These are phyloP conservation scores for Ettlia oleoabundans DNA, from an alignment of 139 green algal species.

Conservation along the genomic window DNA sequence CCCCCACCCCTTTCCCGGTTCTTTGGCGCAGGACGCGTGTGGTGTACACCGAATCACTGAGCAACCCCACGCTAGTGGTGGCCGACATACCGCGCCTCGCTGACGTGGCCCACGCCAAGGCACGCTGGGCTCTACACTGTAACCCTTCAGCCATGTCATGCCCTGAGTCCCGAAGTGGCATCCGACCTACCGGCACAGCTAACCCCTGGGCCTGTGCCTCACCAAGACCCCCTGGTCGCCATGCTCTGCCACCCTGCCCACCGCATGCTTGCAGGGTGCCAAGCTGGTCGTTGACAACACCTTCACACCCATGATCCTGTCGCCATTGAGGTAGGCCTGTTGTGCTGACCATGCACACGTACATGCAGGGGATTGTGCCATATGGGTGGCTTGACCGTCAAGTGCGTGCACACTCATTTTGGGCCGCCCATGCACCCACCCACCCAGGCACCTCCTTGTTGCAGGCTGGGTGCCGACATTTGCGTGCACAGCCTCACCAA, in stretches of 20 bases:
- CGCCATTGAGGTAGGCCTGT: conserved; percentile 39
- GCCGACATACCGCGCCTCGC: conserved; percentile 67
- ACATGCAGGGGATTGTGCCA: too few relatives aligned
- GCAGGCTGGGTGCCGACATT: conserved; percentile 67
- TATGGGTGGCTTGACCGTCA: neutral
- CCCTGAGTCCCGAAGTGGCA: neutral
- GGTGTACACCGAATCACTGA: conserved; percentile 69
- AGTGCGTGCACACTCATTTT: neutral
- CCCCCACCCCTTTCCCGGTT: too few relatives aligned
- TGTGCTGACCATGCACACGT: too few relatives aligned
- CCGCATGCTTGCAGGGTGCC: conserved; percentile 18
- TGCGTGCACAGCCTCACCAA: conserved; percentile 85
- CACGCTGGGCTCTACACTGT: neutral
- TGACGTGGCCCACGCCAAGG: conserved; percentile 47
- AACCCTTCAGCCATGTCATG: neutral
- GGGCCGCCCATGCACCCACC: neutral
- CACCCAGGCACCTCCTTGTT: neutral
- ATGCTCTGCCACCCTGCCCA: neutral
- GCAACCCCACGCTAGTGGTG: conserved; percentile 77
- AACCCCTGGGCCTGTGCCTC: neutral
- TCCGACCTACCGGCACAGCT: too few relatives aligned
- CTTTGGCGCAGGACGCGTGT: conserved; percentile 41
- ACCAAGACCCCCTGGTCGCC: neutral
- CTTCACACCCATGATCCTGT: conserved; percentile 70
- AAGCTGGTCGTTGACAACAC: conserved; percentile 86